These are phyloP conservation scores for Cercospora zeae-maydis DNA, from an alignment of 2,329 filamentous ascomycete genomes.

Conservation along the genomic window DNA sequence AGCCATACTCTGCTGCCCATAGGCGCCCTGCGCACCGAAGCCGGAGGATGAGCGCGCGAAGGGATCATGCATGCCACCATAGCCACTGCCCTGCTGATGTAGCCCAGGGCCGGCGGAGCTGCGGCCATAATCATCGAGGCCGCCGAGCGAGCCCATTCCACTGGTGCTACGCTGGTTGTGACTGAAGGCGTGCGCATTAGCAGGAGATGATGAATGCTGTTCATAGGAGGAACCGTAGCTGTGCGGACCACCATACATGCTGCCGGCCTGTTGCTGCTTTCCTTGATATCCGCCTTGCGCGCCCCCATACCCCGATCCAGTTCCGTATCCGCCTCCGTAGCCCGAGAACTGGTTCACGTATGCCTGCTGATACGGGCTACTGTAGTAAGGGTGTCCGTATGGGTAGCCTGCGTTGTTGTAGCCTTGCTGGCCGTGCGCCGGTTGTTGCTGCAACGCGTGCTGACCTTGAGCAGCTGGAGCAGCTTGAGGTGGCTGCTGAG, in stretches of 20 bases:
- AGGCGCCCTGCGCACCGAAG: constrained; percentile 51
- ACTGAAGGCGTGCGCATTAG: constrained; percentile 54
- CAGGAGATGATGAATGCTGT: constrained; percentile 61
- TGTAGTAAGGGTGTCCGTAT: constrained; percentile 59
- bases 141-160: constrained; percentile 36
- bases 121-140: constrained; percentile 58
- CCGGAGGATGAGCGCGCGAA: constrained; percentile 58
- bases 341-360: constrained; percentile 62
- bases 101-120: constrained; percentile 51
- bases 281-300: constrained; percentile 46
- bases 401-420: constrained; percentile 53
- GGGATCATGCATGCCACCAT: constrained; percentile 55
- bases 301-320: constrained; percentile 41
- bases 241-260: constrained; percentile 62
- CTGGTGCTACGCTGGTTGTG: constrained; percentile 47
- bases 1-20: constrained; percentile 48
- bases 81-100: constrained; percentile 52
- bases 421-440: constrained; percentile 34
- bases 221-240: constrained; percentile 60
- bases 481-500: constrained; percentile 44
- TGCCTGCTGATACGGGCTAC: constrained; percentile 58
- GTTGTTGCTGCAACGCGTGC: constrained; percentile 25
- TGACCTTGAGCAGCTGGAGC: constrained; percentile 47
- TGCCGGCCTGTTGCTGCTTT: constrained; percentile 54
- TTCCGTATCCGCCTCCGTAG: constrained; percentile 45